Percentiles rank a stretch among this genome's conserved stretches.
Evolutionary conservation across 345 rosid species (phyloP).

Genomic region (Salix purpurea): DNA sequence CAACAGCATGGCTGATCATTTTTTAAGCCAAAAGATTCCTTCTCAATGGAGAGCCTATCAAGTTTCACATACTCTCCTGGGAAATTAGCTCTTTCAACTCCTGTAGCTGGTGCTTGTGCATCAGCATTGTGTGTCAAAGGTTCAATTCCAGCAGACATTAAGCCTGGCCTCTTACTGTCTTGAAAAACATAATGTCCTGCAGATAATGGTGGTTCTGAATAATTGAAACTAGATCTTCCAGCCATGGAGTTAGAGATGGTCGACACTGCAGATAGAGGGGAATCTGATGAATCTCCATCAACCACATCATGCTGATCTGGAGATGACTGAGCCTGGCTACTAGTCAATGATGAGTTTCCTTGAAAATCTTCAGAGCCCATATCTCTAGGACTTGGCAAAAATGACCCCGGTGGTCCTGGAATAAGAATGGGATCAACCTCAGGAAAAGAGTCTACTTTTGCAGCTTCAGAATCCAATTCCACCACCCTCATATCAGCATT

Average conservation of each 20-base stretch:
- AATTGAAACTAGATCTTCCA: conserved; percentile 34
- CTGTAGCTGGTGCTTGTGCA: conserved; percentile 22
- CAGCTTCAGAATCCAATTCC: conserved; percentile 44
- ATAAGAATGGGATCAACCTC: conserved; percentile 93
- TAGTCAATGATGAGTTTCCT: conserved; percentile 85
- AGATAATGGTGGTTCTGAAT: conserved; percentile 37
- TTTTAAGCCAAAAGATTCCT: conserved; percentile 36
- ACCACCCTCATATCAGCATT: conserved; percentile 24
- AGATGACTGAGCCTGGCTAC: conserved; percentile 75
- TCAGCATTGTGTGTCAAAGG: conserved; percentile 33
- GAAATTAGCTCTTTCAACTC: conserved; percentile 25
- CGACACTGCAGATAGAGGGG: conserved; percentile 72
- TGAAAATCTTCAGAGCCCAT: conserved; percentile 82
- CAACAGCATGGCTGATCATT: conserved; percentile 81
- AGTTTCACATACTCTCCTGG: conserved; percentile 34
- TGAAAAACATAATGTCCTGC: conserved; percentile 24
- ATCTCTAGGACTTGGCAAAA: conserved; percentile 91
- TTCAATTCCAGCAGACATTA: conserved; percentile 28
- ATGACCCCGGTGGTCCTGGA: conserved; percentile 97
- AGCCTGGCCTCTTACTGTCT: conserved; percentile 36
- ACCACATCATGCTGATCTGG: conserved; percentile 60
- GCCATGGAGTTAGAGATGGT: conserved; percentile 64
- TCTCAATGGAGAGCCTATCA: conserved; percentile 34
- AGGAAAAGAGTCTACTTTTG: conserved; percentile 48
- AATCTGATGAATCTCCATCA: conserved; percentile 74